Percentiles rank a stretch among this genome's conserved stretches.
Evolutionary conservation across 2,329 filamentous ascomycete genomes (phyloP).

Genomic region (Aspergillus cejpii): DNA sequence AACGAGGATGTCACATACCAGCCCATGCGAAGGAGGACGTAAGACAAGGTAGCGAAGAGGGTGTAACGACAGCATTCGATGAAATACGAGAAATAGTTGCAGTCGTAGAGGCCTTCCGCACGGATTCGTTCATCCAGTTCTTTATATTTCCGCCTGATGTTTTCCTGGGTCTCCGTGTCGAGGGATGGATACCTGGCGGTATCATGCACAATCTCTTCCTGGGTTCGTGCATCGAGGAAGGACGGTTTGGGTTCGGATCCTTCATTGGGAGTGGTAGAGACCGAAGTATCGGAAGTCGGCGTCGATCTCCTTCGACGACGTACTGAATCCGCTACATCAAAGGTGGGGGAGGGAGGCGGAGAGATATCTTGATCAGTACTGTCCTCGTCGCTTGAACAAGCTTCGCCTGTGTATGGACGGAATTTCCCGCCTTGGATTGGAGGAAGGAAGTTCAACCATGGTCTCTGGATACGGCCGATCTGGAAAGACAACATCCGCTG

Average conservation of each 20-base stretch:
- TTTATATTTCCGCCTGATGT: conserved; percentile 76
- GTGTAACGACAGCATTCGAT: conserved; percentile 68
- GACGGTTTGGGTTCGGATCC: conserved; percentile 44
- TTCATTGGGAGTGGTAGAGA: conserved; percentile 22
- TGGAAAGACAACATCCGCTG: conserved; percentile 72
- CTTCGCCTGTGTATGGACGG: conserved; percentile 47
- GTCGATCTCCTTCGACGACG: conserved; percentile 33
- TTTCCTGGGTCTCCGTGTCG: conserved; percentile 64
- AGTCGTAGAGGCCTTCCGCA: conserved; percentile 71
- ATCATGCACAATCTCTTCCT: conserved; percentile 68
- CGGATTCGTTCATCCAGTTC: conserved; percentile 63
- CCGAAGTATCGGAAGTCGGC: conserved; percentile 23
- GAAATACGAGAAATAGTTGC: conserved; percentile 73
- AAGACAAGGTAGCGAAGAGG: conserved; percentile 56
- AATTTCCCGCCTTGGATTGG: conserved; percentile 87
- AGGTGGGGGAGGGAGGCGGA: conserved; percentile 51
- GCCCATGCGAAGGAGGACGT: conserved; percentile 54
- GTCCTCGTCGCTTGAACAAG: conserved; percentile 38
- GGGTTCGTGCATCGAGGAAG: conserved; percentile 66
- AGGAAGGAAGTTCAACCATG: conserved; percentile 81
- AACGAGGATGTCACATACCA: conserved; percentile 66
- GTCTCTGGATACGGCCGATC: conserved; percentile 72
- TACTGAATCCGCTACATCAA: conserved; percentile 47
- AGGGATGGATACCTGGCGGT: conserved; percentile 72
- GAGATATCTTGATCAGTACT: conserved; percentile 52